Evolutionary conservation across 345 rosid species (phyloP).

Genomic region (Aquilaria sinensis): DNA sequence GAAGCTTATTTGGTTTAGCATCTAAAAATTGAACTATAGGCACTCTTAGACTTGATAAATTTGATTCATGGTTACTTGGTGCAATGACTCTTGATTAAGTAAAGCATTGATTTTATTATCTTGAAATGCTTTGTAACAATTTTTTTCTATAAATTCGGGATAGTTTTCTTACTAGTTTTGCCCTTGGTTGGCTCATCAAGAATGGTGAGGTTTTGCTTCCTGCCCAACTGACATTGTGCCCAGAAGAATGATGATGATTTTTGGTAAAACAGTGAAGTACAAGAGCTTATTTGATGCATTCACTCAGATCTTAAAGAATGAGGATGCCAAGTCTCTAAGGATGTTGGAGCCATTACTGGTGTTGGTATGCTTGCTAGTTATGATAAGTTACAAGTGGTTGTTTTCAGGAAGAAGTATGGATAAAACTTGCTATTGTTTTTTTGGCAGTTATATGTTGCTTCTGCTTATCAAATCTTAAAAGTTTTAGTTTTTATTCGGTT

Average conservation of each 20-base stretch:
- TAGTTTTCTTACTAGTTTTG: conserved; percentile 7
- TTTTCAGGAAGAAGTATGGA: conserved; percentile 33
- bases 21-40: too few relatives aligned
- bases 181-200: too few relatives aligned
- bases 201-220: too few relatives aligned
- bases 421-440: neutral
- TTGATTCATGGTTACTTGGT: too few relatives aligned
- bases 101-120: neutral
- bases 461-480: too few relatives aligned
- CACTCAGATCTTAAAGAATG: conserved; percentile 31
- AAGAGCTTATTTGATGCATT: conserved; percentile 28
- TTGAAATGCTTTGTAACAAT: conserved; percentile 1
- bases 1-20: too few relatives aligned
- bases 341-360: conserved; percentile 36
- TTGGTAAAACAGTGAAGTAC: conserved; percentile 37
- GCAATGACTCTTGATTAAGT: too few relatives aligned
- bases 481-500: too few relatives aligned
- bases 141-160: conserved; percentile 18
- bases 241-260: conserved; percentile 22
- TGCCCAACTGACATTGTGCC: too few relatives aligned
- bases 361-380: conserved; percentile 43
- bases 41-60: too few relatives aligned
- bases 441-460: too few relatives aligned
- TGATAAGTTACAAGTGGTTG: conserved; percentile 32
- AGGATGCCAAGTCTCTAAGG: conserved; percentile 35